Evolutionary conservation across 2,329 filamentous ascomycete genomes (phyloP), one percentile per base, ranked within the genome.

Genomic region (Stachybotrys chartarum): DNA sequence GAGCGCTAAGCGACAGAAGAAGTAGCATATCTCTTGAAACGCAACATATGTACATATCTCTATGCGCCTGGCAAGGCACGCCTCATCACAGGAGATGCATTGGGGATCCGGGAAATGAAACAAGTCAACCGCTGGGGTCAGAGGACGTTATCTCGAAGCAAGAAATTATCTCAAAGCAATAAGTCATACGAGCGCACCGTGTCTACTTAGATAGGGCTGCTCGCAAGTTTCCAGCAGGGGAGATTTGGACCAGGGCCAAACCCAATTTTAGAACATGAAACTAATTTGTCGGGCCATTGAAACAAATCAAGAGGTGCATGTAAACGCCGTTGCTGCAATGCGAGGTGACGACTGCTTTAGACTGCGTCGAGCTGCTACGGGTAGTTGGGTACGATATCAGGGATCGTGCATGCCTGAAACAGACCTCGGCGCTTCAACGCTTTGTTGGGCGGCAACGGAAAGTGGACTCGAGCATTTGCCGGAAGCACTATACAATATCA

Each of bases 1-100:
- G 70, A 82, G 78, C 61, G 64, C 71, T 4, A 84, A 84, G 68
- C 74, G 80, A 57, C 77, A 79, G 61, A 83, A 81, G 72, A 84
- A 82, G 59, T 70, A 63, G 59, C 35, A 10, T 42, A 10, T 42
- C 35, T 42, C 35, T 14, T 14, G 35, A 42, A 42, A 42, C 24
- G 24, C 24, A 24, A 14, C 14, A 42, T 42, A 3, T 42, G 35
- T 42, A 42, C 35, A 42, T 42, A 42, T 14, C 35, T 42, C 14
- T 14, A 42, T 42, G 35, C 35, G 35, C 35, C 35, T 14, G 5
- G 14, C 10, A 14, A 42, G 14, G 35, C 35, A 10, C 35, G 8
- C 35, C 8, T 42, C 35, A 42, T 42, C 35, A 10, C 35, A 14
- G 35, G 35, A 6, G 8, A 14, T 10, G 14, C 10, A 42, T 10